phyloP scores from a whole-genome alignment of 352 stramenopile genomes.

The Phytophthora niederhauseri region DNA sequence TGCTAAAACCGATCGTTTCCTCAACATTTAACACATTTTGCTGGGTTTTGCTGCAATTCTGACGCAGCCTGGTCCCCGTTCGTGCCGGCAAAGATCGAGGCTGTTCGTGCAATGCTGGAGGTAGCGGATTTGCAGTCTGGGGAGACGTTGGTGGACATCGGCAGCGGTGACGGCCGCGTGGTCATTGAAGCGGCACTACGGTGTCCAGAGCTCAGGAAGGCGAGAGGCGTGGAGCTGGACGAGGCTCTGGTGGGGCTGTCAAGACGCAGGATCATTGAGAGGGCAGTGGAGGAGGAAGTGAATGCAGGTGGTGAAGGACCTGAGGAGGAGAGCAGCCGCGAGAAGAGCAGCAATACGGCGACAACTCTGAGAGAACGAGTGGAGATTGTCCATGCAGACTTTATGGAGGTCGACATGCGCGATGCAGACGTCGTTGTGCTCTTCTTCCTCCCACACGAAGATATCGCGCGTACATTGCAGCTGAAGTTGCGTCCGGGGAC shows the following conservation, averaged over 20 bases:
- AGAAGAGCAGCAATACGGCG: slow-evolving; percentile 1
- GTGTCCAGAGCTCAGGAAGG: slow-evolving; percentile 29
- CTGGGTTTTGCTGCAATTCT: slow-evolving; percentile 4
- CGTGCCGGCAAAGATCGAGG: slow-evolving; percentile 63
- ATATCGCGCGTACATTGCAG: slow-evolving; percentile 44
- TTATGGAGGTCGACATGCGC: slow-evolving; percentile 50
- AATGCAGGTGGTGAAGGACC: not conserved
- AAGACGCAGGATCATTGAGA: slow-evolving; percentile 31
- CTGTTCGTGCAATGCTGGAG: slow-evolving; percentile 55
- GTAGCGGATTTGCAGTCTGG: slow-evolving; percentile 42
- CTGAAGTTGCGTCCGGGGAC: slow-evolving; percentile 47
- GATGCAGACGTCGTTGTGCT: slow-evolving; percentile 58
- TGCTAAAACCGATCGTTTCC: not conserved
- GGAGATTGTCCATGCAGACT: slow-evolving; percentile 58
- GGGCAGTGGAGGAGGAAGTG: not conserved
- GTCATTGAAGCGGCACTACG: slow-evolving; percentile 45
- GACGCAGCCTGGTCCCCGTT: slow-evolving; percentile 70
- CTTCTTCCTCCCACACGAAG: slow-evolving; percentile 68
- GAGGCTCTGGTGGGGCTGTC: slow-evolving; percentile 54
- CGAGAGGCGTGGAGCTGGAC: slow-evolving; percentile 65
- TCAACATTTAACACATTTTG: slow-evolving; percentile 2
- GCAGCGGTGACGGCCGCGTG: slow-evolving; percentile 68
- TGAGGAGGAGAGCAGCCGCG: not conserved
- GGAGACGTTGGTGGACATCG: slow-evolving; percentile 67
- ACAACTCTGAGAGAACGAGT: slow-evolving; percentile 28